Base-by-base conservation (phyloP, 345 rosid species). In the Luvunga scandens region DNA sequence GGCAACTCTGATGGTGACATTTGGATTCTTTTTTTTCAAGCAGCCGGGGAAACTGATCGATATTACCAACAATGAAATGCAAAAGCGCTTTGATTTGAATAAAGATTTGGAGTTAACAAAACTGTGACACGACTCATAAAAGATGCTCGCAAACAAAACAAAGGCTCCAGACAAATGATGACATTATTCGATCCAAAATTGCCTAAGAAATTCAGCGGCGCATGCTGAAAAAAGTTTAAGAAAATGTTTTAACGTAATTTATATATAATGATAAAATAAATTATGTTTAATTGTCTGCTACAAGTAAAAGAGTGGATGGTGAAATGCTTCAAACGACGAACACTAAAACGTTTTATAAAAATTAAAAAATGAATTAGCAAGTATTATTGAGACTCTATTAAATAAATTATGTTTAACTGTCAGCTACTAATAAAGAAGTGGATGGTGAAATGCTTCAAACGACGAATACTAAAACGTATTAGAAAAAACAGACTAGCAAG, bases 161-260 rank as follows among this genome's bases (percentile, higher is more conserved):
- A 64, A 65, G 10, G 7, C 69, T 74, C 60, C 69, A 62, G 55
- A 61, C 39, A 7, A 25, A 72, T 7, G 10, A 72, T 45, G 53
- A 36, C 50, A 62, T 21, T 21, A 39, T 21, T 27, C 18, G 3
- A 70, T 77, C 68, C 62, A 61, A 48, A 45, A 36, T 69, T 25
- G 42, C 77, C 64, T 71, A 74, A 38, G 72, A 76, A 73, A 57
- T 68, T 75, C 77, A 66, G 85, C 28, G 74, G 30, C 50, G 42
- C 22, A 45, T 25, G 50, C 6, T 33, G 34, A 61, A 59, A 72
- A 55, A 22, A 28, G 68, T 22, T 45, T 42, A 72, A 72, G n/a
- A n/a, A n/a, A n/a, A n/a, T n/a, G n/a, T n/a, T n/a, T n/a, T n/a
- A n/a, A n/a, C n/a, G n/a, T n/a, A n/a, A n/a, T n/a, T n/a, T n/a